These are phyloP conservation scores for Acacia crassicarpa DNA, from an alignment of 306 rosid genomes.

Conservation along the genomic window DNA sequence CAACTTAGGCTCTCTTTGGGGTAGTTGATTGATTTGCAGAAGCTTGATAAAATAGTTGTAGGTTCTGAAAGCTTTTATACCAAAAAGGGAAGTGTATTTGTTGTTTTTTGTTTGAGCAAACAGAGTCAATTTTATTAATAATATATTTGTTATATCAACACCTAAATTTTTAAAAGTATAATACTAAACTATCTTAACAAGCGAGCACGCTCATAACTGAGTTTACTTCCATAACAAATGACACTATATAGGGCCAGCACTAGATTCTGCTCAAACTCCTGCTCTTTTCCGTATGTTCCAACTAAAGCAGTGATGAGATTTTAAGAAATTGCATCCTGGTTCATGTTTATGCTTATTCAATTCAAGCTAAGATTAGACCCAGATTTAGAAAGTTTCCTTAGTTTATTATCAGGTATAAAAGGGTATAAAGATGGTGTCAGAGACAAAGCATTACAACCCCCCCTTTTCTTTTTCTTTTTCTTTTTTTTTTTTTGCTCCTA, in stretches of 20 bases:
- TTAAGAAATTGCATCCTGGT: background rate
- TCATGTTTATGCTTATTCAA: background rate
- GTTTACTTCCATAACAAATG: constrained; percentile 29
- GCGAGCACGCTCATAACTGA: constrained; percentile 36
- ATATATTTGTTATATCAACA: background rate
- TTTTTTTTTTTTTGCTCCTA: background rate
- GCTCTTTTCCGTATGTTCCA: background rate
- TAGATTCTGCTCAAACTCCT: background rate
- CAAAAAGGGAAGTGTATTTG: constrained; percentile 8
- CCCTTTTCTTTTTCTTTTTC: background rate
- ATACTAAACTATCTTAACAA: background rate
- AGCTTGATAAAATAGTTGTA: background rate
- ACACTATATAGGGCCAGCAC: background rate
- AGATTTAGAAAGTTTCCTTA: background rate
- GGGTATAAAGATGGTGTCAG: background rate
- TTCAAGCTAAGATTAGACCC: background rate
- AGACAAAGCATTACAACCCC: background rate
- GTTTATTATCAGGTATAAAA: no score
- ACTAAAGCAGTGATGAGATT: background rate
- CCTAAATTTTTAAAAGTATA: background rate
- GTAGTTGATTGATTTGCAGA: background rate
- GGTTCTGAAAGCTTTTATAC: constrained; percentile 8
- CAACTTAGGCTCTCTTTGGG: background rate
- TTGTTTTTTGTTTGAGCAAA: background rate
- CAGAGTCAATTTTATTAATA: no score